phyloP scores from a whole-genome alignment of 2,329 filamentous ascomycete species.

The Blumeriella jaapii region DNA sequence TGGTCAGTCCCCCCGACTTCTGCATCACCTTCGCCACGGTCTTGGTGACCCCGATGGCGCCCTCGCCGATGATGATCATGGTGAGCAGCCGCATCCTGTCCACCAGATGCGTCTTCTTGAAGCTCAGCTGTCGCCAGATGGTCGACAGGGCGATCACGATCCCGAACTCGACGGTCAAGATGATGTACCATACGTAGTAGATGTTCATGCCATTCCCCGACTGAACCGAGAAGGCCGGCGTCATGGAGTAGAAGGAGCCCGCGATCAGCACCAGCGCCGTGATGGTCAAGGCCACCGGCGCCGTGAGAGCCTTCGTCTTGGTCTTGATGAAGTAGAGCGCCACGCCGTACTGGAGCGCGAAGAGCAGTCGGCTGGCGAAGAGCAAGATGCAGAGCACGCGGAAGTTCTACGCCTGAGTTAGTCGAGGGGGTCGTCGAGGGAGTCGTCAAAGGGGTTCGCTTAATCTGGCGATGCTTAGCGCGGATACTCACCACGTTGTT shows the following conservation, averaged over 20 bases:
- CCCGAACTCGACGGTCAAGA: conserved; percentile 37
- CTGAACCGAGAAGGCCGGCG: neutral
- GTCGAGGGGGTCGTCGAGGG: no score
- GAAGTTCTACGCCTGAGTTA: conserved; percentile 1
- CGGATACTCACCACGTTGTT: neutral
- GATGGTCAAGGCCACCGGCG: conserved; percentile 25
- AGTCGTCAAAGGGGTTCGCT: no score
- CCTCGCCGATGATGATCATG: conserved; percentile 47
- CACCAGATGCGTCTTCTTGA: conserved; percentile 44
- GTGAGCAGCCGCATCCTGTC: conserved; percentile 45
- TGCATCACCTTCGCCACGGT: conserved; percentile 22
- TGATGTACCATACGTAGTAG: conserved; percentile 34
- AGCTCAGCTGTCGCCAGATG: conserved; percentile 38
- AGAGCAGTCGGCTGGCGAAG: conserved; percentile 25
- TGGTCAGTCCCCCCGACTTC: conserved; percentile 3
- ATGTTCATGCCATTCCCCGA: neutral
- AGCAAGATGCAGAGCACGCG: conserved; percentile 26
- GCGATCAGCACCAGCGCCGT: conserved; percentile 28
- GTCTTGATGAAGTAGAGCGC: conserved; percentile 27
- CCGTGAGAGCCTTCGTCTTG: conserved; percentile 16
- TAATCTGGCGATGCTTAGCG: neutral
- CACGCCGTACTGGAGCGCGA: conserved; percentile 29
- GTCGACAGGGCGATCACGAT: conserved; percentile 37
- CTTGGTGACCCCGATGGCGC: conserved; percentile 42
- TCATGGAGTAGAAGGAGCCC: conserved; percentile 23